Base-by-base conservation (phyloP, 2,329 filamentous ascomycete genomes). In the Fusarium verticillioides region DNA sequence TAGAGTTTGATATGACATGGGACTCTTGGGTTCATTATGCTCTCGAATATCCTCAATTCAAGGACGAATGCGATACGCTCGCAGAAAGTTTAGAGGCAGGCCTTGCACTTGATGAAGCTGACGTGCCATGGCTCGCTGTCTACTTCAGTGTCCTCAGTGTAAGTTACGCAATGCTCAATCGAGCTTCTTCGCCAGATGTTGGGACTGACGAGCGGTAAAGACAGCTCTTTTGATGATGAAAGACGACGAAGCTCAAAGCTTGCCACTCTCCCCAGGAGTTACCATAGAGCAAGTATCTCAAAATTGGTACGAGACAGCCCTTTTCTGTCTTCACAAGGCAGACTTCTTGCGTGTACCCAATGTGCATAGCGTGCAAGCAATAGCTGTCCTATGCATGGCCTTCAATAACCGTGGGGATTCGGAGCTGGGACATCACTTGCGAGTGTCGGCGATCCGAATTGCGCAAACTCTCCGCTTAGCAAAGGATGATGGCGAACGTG, bases 161-260 rank as follows among this genome's bases (percentile, higher is more conserved):
- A 52, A 18, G 42, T 23, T 3, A 18, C 2, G 9, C 15, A 23
- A 43, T 16, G 10, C n/a, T 26, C n/a, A 26, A 8, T 11, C 4
- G 9, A 26, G 2, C 9, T 0, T 0, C 1, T 26, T 43, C 4
- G 8, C 2, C 1, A 2, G 6, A 26, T 2, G 15, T 0, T 5
- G 9, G 1, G 6, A 15, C n/a, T 50, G 16, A 50, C 47, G 2
- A 32, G 49, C 4, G 30, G 1, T 6, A 5, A 9, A 50, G 56
- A 59, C 56, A 9, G 7, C 43, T 4, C 21, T 59, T n/a, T n/a
- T 59, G 19, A 59, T 59, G 56, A 59, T 59, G 56, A 43, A 59
- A 30, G 56, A 52, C 3, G 12, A 59, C 9, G 43, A 59, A 30
- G 42, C 19, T 30, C 43, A 37, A 21, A 39, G 23, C 23, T 10